A percentile compares a stretch with the other conserved stretches of the same genome.
phyloP scores from a whole-genome alignment of 2,329 filamentous ascomycete genomes.

The Exutisphaerella laricina region DNA sequence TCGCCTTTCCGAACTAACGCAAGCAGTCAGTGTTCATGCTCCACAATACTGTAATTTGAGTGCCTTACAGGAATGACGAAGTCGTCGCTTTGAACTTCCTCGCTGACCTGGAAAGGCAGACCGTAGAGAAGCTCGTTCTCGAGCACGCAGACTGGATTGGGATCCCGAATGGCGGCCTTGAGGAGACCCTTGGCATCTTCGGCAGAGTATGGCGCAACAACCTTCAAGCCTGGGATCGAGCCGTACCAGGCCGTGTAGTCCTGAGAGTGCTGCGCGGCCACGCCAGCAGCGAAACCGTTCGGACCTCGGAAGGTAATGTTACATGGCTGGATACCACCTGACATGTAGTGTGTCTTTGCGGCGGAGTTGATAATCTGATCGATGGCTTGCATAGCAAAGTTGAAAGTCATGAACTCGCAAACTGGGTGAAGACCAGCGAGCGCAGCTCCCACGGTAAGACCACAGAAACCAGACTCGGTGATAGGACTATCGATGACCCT shows the following conservation, averaged over 20 bases:
- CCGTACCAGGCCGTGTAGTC: slow-evolving; percentile 99
- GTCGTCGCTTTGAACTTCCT: slow-evolving; percentile 90
- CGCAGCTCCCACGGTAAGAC: slow-evolving; percentile 89
- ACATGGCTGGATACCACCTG: slow-evolving; percentile 97
- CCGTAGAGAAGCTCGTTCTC: slow-evolving; percentile 72
- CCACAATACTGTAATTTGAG: slow-evolving; percentile 2
- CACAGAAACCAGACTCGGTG: slow-evolving; percentile 92
- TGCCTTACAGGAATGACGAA: slow-evolving; percentile 72
- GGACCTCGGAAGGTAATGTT: slow-evolving; percentile 99
- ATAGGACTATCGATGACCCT: slow-evolving; percentile 98
- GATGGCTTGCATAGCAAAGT: slow-evolving; percentile 99
- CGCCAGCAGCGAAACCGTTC: slow-evolving; percentile 95
- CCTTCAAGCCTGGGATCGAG: slow-evolving; percentile 94
- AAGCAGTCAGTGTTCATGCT: slow-evolving; percentile 12
- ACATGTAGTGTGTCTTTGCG: slow-evolving; percentile 99
- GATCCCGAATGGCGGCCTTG: slow-evolving; percentile 96
- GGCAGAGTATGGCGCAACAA: slow-evolving; percentile 90
- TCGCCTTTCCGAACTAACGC: slow-evolving; percentile 81
- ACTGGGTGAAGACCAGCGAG: slow-evolving; percentile 91
- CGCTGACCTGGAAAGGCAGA: slow-evolving; percentile 93
- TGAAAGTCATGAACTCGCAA: slow-evolving; percentile 99
- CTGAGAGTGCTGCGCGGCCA: slow-evolving; percentile 96
- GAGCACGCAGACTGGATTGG: slow-evolving; percentile 80
- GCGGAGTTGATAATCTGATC: slow-evolving; percentile 99
- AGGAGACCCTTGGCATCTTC: slow-evolving; percentile 98